These are phyloP conservation scores for Alternaria hordeiaustralica DNA, from an alignment of 2,329 filamentous ascomycete species.

Conservation along the genomic window DNA sequence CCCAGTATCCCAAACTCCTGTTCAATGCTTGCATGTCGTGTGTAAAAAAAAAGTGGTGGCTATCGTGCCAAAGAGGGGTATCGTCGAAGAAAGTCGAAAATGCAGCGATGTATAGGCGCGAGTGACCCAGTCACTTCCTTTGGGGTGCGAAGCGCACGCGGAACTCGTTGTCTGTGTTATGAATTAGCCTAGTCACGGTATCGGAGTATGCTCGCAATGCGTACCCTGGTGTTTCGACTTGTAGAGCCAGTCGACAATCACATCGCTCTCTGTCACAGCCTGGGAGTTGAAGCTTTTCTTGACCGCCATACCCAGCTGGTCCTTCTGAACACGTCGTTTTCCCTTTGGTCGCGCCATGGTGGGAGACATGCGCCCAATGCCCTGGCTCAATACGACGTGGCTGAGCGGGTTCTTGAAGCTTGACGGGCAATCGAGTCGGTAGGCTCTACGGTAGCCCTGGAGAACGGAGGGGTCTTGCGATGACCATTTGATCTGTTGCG, in stretches of 20 bases:
- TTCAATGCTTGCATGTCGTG: slow-evolving; percentile 41
- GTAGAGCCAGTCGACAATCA: slow-evolving; percentile 80
- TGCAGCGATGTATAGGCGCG: slow-evolving; percentile 27
- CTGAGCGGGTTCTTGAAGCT: slow-evolving; percentile 65
- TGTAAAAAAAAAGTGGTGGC: slow-evolving; percentile 26
- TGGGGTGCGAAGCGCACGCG: slow-evolving; percentile 53
- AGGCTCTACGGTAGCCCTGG: slow-evolving; percentile 76
- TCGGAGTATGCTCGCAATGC: background rate
- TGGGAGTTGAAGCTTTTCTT: slow-evolving; percentile 84
- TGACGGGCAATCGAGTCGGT: slow-evolving; percentile 73
- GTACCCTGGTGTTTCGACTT: slow-evolving; percentile 67
- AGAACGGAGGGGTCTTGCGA: slow-evolving; percentile 71
- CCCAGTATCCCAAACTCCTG: slow-evolving; percentile 33
- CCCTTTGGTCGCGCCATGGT: slow-evolving; percentile 74
- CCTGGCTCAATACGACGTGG: slow-evolving; percentile 59
- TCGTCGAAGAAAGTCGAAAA: slow-evolving; percentile 42
- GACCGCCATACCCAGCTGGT: slow-evolving; percentile 73
- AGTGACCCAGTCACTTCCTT: slow-evolving; percentile 35
- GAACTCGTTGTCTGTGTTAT: slow-evolving; percentile 54
- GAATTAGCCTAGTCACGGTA: slow-evolving; percentile 10
- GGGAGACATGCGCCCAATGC: slow-evolving; percentile 74
- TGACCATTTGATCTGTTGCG: slow-evolving; percentile 66
- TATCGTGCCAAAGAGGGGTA: slow-evolving; percentile 38
- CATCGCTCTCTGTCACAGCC: slow-evolving; percentile 80
- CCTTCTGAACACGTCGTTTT: slow-evolving; percentile 71